Conservation (phyloP, 495 filamentous ascomycete genomes). For the Staphylotrichum tortipilum region DNA sequence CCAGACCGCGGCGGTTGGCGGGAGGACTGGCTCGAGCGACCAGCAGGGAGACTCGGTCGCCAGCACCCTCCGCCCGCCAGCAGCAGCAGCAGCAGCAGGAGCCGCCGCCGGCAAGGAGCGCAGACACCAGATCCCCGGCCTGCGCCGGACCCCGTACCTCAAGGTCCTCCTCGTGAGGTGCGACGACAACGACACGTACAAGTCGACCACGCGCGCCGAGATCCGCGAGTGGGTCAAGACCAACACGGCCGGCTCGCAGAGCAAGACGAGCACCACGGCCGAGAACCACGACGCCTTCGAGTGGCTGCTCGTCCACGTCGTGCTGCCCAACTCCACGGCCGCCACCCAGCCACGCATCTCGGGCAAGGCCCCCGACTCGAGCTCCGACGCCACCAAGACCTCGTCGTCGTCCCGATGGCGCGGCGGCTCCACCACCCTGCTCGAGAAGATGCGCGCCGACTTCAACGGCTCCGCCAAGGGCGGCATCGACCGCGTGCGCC, state of each 20-base stretch:
- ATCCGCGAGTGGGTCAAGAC: constrained; percentile 86
- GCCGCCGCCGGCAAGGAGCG: constrained; percentile 54
- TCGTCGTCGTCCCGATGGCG: constrained; percentile 74
- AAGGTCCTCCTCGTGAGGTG: constrained; percentile 84
- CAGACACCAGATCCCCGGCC: constrained; percentile 88
- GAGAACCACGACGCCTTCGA: constrained; percentile 94
- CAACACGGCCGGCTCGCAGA: constrained; percentile 52
- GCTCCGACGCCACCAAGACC: constrained; percentile 34
- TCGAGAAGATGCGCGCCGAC: constrained; percentile 85
- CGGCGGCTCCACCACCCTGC: constrained; percentile 64
- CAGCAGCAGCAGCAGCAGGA: constrained; percentile 10
- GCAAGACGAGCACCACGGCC: constrained; percentile 35
- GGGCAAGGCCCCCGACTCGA: constrained; percentile 28
- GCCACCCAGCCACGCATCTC: constrained; percentile 56
- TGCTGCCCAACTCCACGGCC: constrained; percentile 69
- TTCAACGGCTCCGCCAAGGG: constrained; percentile 82
- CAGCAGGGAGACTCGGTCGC: constrained; percentile 21
- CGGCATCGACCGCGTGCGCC: constrained; percentile 68
- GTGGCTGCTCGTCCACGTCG: constrained; percentile 89
- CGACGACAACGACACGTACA: constrained; percentile 92
- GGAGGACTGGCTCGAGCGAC: constrained; percentile 24
- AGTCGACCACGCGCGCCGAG: constrained; percentile 61
- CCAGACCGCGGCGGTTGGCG: constrained; percentile 33
- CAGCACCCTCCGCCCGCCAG: constrained; percentile 15
- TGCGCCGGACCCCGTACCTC: constrained; percentile 88